Evolutionary conservation across 129 eudicot genomes (phyloP).

Genomic region (Pulicaria dysenterica): DNA sequence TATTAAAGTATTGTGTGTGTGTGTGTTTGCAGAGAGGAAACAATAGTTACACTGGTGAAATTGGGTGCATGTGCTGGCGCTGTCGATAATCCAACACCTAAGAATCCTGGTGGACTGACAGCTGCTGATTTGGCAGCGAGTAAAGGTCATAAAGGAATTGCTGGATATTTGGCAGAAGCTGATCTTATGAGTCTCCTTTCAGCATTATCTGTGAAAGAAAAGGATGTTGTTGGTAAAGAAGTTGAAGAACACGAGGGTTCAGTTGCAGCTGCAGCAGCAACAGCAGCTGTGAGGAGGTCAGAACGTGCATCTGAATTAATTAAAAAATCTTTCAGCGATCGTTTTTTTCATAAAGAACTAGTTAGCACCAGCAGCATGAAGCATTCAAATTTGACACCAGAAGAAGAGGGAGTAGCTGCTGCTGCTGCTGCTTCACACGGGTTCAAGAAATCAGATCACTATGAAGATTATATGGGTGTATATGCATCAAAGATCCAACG

Average conservation of each 20-base stretch:
- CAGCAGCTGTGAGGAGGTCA: slow-evolving; percentile 35
- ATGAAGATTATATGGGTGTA: slow-evolving; percentile 34
- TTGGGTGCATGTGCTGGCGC: slow-evolving; percentile 42
- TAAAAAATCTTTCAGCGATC: slow-evolving; percentile 33
- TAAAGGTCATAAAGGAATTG: slow-evolving; percentile 44
- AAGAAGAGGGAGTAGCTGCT: slow-evolving; percentile 22
- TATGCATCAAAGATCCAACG: slow-evolving; percentile 14
- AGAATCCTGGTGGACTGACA: slow-evolving; percentile 36
- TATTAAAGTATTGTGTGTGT: neutral
- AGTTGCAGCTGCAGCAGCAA: slow-evolving; percentile 27
- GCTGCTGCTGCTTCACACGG: slow-evolving; percentile 23
- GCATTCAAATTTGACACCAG: slow-evolving; percentile 4
- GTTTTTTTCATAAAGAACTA: slow-evolving; percentile 33
- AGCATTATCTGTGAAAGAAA: slow-evolving; percentile 18
- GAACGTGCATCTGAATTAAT: slow-evolving; percentile 39
- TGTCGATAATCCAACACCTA: slow-evolving; percentile 40
- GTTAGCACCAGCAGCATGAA: neutral
- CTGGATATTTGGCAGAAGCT: slow-evolving; percentile 46
- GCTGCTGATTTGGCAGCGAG: slow-evolving; percentile 47
- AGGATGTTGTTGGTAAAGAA: slow-evolving; percentile 2
- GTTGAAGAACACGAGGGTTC: slow-evolving; percentile 23
- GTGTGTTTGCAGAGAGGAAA: slow-evolving; percentile 35
- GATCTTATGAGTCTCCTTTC: slow-evolving; percentile 37
- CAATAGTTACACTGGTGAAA: slow-evolving; percentile 32
- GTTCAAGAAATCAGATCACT: slow-evolving; percentile 23